Evolutionary conservation across 306 rosid genomes (phyloP), one percentile per base, ranked within the genome.

Genomic region (Quercus engelmannii): DNA sequence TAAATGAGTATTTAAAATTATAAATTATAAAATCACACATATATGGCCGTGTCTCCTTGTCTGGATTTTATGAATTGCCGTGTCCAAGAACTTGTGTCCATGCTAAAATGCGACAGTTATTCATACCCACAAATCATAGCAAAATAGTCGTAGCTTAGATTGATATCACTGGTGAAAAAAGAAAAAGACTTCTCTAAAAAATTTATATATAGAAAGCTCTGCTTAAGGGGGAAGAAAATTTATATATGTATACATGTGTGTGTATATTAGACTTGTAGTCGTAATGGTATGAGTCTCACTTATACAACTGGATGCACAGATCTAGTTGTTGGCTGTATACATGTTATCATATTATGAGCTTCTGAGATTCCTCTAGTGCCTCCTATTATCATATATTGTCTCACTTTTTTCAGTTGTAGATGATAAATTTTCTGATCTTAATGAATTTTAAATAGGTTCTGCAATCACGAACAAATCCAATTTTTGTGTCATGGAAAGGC

Each of bases 401-500:
- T 11, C 31, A 28, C 31, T 18, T 71, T 17, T 64, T 54, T 30
- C 19, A 56, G 55, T 69, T 46, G 51, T 75, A 28, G 20, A 38
- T 79, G 18, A 43, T 79, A 67, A 25, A 19, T 67, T 33, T 67
- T 67, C 71, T 79, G 70, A 78, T 76, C 43, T 56, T 25, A 25
- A 49, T 46, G 19, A 26, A 67, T 75, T 82, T 52, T 71, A 79
- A 61, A 64, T 75, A 94, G 99, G 99, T 95, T 78, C 77, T 95
- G 89, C 99, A 84, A 80, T 87, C 98, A 67, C 91, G 99, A 85
- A 70, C 89, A 46, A 87, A 93, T 84, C 96, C 99, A 21, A 84
- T 82, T 49, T 84, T 88, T 78, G 88, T 88, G 52, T 11, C 98
- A 57, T 95, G 99, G 99, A 95, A 89, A 86, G 99, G 99, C 38